Percentiles rank a stretch among this genome's conserved stretches.
Evolutionary conservation across 305 asterid species (phyloP).

Genomic region (Fraxinus dipetala): DNA sequence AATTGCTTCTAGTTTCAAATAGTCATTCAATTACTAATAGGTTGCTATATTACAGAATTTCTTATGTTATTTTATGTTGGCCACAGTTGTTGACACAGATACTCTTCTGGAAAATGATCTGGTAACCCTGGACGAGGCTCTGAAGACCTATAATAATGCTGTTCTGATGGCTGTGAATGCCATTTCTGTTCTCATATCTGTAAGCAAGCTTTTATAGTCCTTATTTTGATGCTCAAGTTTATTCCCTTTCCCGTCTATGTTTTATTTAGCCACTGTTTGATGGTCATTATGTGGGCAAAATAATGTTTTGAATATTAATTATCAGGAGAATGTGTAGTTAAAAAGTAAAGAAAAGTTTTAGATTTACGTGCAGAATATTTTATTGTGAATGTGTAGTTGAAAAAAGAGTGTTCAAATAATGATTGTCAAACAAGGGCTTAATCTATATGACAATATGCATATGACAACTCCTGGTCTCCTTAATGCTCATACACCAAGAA

Average conservation of each 20-base stretch:
- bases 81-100: slow-evolving; percentile 91
- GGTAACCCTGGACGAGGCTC: slow-evolving; percentile 92
- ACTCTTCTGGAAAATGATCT: slow-evolving; percentile 80
- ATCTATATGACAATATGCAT: neutral
- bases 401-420: neutral
- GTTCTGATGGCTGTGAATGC: slow-evolving; percentile 91
- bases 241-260: slow-evolving; percentile 9
- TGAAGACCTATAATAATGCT: slow-evolving; percentile 74
- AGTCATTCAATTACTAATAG: slow-evolving; percentile 3
- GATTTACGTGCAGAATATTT: neutral
- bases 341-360: neutral
- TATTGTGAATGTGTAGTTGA: neutral
- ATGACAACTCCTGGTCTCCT: neutral
- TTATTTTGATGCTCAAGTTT: slow-evolving; percentile 21
- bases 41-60: slow-evolving; percentile 6
- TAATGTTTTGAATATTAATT: neutral
- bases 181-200: slow-evolving; percentile 66
- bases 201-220: slow-evolving; percentile 37
- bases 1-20: neutral
- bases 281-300: neutral
- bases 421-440: neutral
- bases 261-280: slow-evolving; percentile 7
- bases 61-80: slow-evolving; percentile 24
- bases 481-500: neutral
- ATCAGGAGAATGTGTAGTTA: neutral